Base-by-base conservation (phyloP, 2,329 filamentous ascomycete genomes). In the Phaeosphaeriaceae sp. region DNA sequence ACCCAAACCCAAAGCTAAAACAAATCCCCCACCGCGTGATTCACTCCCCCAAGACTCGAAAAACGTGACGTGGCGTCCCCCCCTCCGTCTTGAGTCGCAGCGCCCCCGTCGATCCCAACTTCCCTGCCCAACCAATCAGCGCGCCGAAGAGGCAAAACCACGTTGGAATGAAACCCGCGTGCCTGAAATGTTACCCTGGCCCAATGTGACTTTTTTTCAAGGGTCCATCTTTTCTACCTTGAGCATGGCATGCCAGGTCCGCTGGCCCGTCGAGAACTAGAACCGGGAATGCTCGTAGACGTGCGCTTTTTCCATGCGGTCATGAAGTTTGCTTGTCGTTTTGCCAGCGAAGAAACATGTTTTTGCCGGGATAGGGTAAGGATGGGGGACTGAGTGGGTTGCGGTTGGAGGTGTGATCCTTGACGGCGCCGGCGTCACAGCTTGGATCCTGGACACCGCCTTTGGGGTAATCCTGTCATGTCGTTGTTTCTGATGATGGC, bases 121-220 rank as follows among this genome's bases (percentile, higher is more conserved):
- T 66, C 61, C 63, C 66, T 48, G 44, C 28, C n/a, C 37, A 26
- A 39, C 47, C 47, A 54, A 48, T 40, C 23, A 29, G 20, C 21
- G 15, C 23, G 21, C 37, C 9, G 13, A 28, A 40, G 4, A 12
- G 13, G 16, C 12, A 21, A 28, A 40, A 40, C n/a, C 32, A 17
- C n/a, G 15, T 16, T 15, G 29, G 60, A 71, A 71, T 70, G 61
- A 67, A 29, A 18, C 12, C 11, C 12, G 20, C 43, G 70, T 72
- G 69, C 70, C 70, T 72, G 67, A 60, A 52, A 30, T 36, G 6
- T 37, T 34, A 37, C 63, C 61, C 58, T 64, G n/a, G 58, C 59
- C 52, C 51, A 40, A 46, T 29, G 51, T 43, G 43, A 45, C 32
- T 38, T 36, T 38, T 41, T 46, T 34, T 46, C 44, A 34, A 42